Evolutionary conservation across 1,284 basidiomycete species (phyloP), one percentile per base, ranked within the genome.

Genomic region (Fomitiporia mediterranea): DNA sequence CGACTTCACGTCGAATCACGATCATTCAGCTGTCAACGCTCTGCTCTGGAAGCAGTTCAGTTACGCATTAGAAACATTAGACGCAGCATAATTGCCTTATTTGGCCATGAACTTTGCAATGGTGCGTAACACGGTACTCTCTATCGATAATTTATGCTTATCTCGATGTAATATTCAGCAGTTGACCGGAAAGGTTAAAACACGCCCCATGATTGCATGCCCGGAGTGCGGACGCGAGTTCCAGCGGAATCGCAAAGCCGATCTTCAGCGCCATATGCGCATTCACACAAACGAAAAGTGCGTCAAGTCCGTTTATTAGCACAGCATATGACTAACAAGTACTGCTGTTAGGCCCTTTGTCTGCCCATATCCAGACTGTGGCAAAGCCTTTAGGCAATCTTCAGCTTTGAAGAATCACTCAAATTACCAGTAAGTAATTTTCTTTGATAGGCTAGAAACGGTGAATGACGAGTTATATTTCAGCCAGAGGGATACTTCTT

Each of bases 211-310:
- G 56, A 52, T 58, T 34, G 19, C 39, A 27, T 59, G 57, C 27
- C 32, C 47, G 25, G 53, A 47, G 25, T 59, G 57, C 44, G 53
- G 48, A 13, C 38, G 53, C 13, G 53, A 55, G 35, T 59, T 59
- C 38, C 53, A 44, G 19, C 46, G 53, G 8, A 59, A 52, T 32
- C 47, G 57, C 17, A 59, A 59, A 42, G 53, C 57, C 4, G 57
- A 59, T 38, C 40, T 59, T 11, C 47, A 55, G 21, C 53, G 57
- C 32, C 57, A 59, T 40, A 59, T 59, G 53, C 57, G 57, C 28
- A 59, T 59, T 28, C 57, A 59, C 32, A 55, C 57, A n/a, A 51
- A 59, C 37, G 57, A 59, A 34, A 59, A 59, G 57, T 59, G 32
- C n/a, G 53, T 30, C 13, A n/a, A 30, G 23, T 51, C 17, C 49